A percentile compares a stretch with the other conserved stretches of the same genome.
phyloP scores from a whole-genome alignment of 129 eudicot genomes.

The Centaurea solstitialis region DNA sequence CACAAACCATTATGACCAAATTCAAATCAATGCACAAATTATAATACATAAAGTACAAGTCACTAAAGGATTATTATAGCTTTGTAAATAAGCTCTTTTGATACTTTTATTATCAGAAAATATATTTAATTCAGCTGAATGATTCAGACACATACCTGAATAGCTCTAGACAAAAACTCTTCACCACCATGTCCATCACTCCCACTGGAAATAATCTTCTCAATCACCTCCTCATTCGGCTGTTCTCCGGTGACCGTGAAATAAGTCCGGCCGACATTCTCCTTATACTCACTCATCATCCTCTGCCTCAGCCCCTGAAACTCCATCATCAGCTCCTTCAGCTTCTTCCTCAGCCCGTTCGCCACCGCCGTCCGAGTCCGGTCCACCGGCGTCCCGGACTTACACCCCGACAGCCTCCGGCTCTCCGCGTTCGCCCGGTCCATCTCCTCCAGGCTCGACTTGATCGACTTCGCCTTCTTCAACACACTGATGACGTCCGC shows the following conservation, averaged over 20 bases:
- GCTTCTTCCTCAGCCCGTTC: constrained; percentile 86
- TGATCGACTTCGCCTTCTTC: constrained; percentile 59
- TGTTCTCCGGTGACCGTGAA: constrained; percentile 85
- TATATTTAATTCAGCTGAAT: background rate
- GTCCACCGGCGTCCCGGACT: constrained; percentile 71
- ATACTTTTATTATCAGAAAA: no score
- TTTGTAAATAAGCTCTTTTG: no score
- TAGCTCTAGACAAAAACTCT: constrained; percentile 67
- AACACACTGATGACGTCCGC: constrained; percentile 53
- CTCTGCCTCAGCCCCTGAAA: constrained; percentile 81
- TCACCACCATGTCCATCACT: constrained; percentile 66
- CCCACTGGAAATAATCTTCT: constrained; percentile 65
- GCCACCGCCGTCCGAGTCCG: constrained; percentile 79
- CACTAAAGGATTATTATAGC: no score
- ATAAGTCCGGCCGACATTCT: constrained; percentile 77
- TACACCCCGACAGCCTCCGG: constrained; percentile 74
- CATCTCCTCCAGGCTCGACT: constrained; percentile 66
- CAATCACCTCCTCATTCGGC: constrained; percentile 73
- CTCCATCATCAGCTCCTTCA: constrained; percentile 90
- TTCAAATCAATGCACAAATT: no score
- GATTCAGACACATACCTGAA: constrained; percentile 63
- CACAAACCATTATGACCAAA: no score
- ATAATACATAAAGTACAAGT: no score
- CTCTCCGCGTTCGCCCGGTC: constrained; percentile 63
- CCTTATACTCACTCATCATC: constrained; percentile 90